Evolutionary conservation across 306 rosid genomes (phyloP).

Genomic region (Macrotyloma uniflorum): DNA sequence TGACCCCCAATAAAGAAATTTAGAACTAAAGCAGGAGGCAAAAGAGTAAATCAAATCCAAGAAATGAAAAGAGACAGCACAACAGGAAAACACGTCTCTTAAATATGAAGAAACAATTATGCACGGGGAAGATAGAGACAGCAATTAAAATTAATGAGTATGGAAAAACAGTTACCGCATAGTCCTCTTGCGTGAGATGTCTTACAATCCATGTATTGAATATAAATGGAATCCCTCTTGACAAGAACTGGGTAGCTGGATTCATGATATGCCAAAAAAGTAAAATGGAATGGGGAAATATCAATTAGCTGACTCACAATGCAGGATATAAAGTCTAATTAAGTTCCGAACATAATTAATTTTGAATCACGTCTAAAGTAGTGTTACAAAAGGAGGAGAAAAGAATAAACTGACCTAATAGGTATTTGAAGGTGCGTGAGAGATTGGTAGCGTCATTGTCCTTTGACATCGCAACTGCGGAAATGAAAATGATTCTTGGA

Average conservation of each 20-base stretch:
- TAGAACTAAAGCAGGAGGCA: not conserved
- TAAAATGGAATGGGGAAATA: not conserved
- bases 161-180: constrained; percentile 61
- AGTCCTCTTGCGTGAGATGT: constrained; percentile 85
- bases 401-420: constrained; percentile 59
- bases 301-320: not conserved
- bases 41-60: not conserved
- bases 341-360: not conserved
- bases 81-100: not conserved
- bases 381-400: not conserved
- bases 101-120: not conserved
- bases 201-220: constrained; percentile 94
- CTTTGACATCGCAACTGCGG: constrained; percentile 47
- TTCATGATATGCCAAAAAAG: not conserved
- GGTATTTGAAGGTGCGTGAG: constrained; percentile 87
- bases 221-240: constrained; percentile 91
- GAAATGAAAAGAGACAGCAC: not conserved
- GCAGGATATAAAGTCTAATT: not conserved
- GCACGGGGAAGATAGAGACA: not conserved
- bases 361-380: not conserved
- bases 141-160: not conserved
- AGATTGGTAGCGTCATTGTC: constrained; percentile 56
- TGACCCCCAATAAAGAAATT: not conserved
- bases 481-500: constrained; percentile 21
- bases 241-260: constrained; percentile 91